Conservation (phyloP, 768 basidiomycete genomes). For the Amanita thiersii region DNA sequence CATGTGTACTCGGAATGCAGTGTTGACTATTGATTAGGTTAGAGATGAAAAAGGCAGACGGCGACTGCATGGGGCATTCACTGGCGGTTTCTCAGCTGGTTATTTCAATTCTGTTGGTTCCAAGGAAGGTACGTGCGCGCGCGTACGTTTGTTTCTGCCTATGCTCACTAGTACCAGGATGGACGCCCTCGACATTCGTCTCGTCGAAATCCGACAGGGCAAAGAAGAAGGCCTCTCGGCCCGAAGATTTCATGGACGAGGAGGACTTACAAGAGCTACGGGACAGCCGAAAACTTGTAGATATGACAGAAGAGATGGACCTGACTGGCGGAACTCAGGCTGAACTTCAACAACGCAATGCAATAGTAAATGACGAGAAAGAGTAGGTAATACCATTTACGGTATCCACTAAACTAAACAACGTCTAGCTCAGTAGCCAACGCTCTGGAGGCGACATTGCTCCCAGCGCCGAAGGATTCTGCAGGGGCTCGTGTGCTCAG, state of each 20-base stretch:
- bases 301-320: constrained; percentile 76
- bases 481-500: constrained; percentile 79
- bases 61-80: constrained; percentile 96
- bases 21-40: constrained; percentile 40
- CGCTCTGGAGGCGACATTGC: constrained; percentile 56
- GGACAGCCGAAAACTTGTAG: constrained; percentile 66
- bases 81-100: constrained; percentile 95
- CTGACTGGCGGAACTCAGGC: constrained; percentile 48
- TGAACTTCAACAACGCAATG: constrained; percentile 25
- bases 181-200: constrained; percentile 88
- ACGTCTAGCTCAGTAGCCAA: constrained; percentile 48
- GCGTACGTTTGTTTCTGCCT: background rate
- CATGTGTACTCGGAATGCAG: constrained; percentile 5
- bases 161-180: constrained; percentile 50
- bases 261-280: constrained; percentile 84
- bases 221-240: constrained; percentile 49
- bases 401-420: constrained; percentile 6
- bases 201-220: constrained; percentile 78
- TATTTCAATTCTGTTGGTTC: constrained; percentile 96
- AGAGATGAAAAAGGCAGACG: constrained; percentile 90
- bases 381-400: constrained; percentile 37
- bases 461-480: constrained; percentile 71
- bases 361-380: constrained; percentile 34
- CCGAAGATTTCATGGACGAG: constrained; percentile 98
- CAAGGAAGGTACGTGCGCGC: constrained; percentile 68